Evolutionary conservation across 257 asterid genomes (phyloP), one percentile per base, ranked within the genome.

Genomic region (Solanum chiquidenum): DNA sequence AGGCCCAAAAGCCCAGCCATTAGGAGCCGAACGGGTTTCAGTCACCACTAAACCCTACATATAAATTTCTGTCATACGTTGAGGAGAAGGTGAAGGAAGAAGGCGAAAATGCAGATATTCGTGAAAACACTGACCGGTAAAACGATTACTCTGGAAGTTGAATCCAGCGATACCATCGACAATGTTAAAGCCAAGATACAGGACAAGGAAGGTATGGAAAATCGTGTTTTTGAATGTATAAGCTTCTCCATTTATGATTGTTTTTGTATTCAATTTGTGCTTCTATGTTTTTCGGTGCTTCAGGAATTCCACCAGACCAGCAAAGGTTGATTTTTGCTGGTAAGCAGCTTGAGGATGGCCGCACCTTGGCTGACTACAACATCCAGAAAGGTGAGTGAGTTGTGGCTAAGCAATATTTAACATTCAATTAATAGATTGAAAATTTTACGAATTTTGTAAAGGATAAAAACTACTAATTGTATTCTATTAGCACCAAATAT

Each of bases 291-390:
- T n/a, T 31, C 6, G 58, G 21, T 86, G 49, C 16, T 40, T 86
- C 21, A 86, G 87, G 87, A 86, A 86, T 86, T 69, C 87, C 83
- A 42, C 87, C 83, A 21, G 87, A 86, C 27, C 87, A 86, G 66
- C 87, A 86, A 37, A 86, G 83, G 31, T 8, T 86, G 83, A 86
- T 86, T 29, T 86, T 86, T 29, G 87, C 87, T 69, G 87, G 83
- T 29, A 86, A 86, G 83, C 87, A 86, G 83, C 87, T 86, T 0
- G 87, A 86, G 49, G 87, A 86, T 68, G 87, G 87, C n/a, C 87
- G 87, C 20, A 86, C 87, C n/a, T 75, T 86, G 58, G 83, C 87
- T 1, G 87, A 86, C 18, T 86, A 86, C 83, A 86, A 86, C 29
- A 86, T 86, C 21, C 87, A 86, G 31, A 86, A 86, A 86, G 87